Evolutionary conservation across 805 yeast genomes (phyloP).

Genomic region (Candida jianshihensis): DNA sequence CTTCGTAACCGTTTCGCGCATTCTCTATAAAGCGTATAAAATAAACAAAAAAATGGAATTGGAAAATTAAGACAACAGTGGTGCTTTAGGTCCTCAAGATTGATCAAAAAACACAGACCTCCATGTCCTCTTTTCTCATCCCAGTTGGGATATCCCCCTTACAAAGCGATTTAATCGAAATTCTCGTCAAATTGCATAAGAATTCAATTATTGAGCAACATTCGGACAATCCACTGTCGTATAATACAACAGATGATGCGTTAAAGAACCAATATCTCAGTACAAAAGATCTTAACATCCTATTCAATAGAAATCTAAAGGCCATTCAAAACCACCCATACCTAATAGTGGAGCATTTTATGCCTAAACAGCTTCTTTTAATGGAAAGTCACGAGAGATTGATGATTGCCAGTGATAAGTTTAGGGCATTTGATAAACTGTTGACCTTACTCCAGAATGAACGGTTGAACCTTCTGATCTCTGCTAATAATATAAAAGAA

Average conservation of each 20-base stretch:
- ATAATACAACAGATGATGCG: not conserved
- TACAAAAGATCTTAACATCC: constrained; percentile 29
- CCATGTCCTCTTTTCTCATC: constrained; percentile 19
- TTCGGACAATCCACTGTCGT: not conserved
- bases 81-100: not conserved
- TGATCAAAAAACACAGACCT: constrained; percentile 1
- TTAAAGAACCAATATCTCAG: constrained; percentile 1
- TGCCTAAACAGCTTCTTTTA: constrained; percentile 60
- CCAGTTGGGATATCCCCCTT: constrained; percentile 38
- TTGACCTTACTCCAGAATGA: constrained; percentile 15
- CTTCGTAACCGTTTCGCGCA: too few species aligned
- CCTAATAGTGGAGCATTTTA: constrained; percentile 67
- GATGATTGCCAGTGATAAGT: constrained; percentile 51
- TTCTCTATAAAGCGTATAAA: too few species aligned
- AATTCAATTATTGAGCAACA: constrained; percentile 18
- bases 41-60: not conserved
- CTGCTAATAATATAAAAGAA: constrained; percentile 60
- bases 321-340: constrained; percentile 62
- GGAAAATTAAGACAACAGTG: not conserved
- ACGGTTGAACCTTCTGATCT: constrained; percentile 33
- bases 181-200: constrained; percentile 37
- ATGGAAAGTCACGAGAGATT: constrained; percentile 58
- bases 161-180: constrained; percentile 37
- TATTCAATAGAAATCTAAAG: constrained; percentile 39
- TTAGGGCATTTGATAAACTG: constrained; percentile 44